Conservation (phyloP, 768 basidiomycete genomes). For the Tremella fuciformis region DNA sequence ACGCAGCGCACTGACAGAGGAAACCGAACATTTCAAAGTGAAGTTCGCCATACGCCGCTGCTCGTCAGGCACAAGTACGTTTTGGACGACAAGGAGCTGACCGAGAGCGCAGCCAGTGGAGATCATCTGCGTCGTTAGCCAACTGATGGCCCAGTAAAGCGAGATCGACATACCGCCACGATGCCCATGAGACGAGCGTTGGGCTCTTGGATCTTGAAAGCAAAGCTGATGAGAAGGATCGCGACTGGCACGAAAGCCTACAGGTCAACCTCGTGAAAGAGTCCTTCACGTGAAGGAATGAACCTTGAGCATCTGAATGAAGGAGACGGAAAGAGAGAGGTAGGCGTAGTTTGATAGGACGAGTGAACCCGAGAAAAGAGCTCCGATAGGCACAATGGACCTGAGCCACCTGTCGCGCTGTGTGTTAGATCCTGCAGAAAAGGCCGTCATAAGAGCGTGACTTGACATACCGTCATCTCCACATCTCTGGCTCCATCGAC, state of each 20-base stretch:
- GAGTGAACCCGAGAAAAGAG: conserved; percentile 88
- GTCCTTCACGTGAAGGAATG: conserved; percentile 19
- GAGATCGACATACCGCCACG: conserved; percentile 57
- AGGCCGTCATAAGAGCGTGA: neutral
- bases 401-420: conserved; percentile 60
- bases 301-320: conserved; percentile 97
- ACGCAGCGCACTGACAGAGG: conserved; percentile 75
- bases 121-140: conserved; percentile 61
- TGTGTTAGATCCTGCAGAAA: neutral
- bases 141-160: neutral
- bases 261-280: neutral
- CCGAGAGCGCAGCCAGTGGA: conserved; percentile 65
- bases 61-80: neutral
- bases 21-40: conserved; percentile 83
- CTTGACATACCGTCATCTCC: conserved; percentile 62
- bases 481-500: conserved; percentile 51
- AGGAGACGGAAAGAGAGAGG: conserved; percentile 80
- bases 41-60: conserved; percentile 81
- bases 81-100: conserved; percentile 11
- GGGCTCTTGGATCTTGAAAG: conserved; percentile 81
- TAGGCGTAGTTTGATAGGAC: conserved; percentile 92
- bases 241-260: conserved; percentile 52
- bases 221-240: conserved; percentile 81
- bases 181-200: conserved; percentile 75
- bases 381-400: conserved; percentile 87